Evolutionary conservation across 352 stramenopile species (phyloP), one percentile per base, ranked within the genome.

Genomic region (Globisporangium irregulare): DNA sequence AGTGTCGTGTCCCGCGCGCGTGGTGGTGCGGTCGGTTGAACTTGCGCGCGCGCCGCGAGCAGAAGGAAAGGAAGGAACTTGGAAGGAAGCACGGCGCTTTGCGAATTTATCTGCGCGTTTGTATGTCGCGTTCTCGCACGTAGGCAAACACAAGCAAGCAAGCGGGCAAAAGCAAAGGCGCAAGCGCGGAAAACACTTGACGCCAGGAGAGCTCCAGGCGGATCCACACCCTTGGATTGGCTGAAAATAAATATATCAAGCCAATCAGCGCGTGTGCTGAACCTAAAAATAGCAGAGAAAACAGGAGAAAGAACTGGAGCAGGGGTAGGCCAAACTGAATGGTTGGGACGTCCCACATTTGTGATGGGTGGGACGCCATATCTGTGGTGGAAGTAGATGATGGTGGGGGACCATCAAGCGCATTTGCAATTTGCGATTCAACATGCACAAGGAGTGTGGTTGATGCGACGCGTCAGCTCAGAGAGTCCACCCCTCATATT

Each of bases 91-190:
- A 48, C 56, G 56, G 56, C 56, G 56, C 56, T 62, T 25, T 62
- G 56, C 56, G 36, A 38, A n/a, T 38, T 62, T 62, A 48, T 62
- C 29, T 62, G 56, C 56, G 56, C 56, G 56, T 62, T 62, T 62
- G 56, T 62, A 62, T 62, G 56, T 62, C 29, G 56, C 56, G 55
- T 60, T 60, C 55, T 60, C 55, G 55, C 55, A 46, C 34, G 15
- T 15, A 34, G 20, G 27, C 20, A 59, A 59, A 41, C 32, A 4
- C 6, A 29, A 59, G 43, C 18, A 48, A 48, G 41, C 15, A 59
- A 59, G 18, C 53, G 32, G 18, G 12, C 18, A 58, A 59, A 59
- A 59, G 18, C 5, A 20, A 46, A 46, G 38, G 14, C 38, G 38
- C 38, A 51, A 50, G 41, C 41, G 41, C 41, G 41, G 43, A 51